These are phyloP conservation scores for Aureobasidium vineae DNA, from an alignment of 2,329 filamentous ascomycete species.

Conservation along the genomic window DNA sequence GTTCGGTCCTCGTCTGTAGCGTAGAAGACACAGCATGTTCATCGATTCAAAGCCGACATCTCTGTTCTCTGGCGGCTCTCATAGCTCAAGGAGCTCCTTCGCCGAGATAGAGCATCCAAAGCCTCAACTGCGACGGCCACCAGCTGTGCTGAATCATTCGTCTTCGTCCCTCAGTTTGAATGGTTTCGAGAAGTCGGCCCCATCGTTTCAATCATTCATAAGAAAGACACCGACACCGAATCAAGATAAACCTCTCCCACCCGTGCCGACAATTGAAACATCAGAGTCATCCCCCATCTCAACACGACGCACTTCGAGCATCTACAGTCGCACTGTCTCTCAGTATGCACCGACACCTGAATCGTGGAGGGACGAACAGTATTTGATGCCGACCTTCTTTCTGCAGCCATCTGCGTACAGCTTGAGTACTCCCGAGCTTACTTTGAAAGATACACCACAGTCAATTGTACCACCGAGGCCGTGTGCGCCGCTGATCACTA, in stretches of 20 bases:
- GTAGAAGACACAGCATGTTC: slow-evolving; percentile 30
- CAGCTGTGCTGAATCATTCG: slow-evolving; percentile 19
- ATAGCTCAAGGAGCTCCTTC: slow-evolving; percentile 7
- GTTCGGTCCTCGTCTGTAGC: neutral
- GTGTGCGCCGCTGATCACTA: slow-evolving; percentile 17
- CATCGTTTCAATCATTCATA: slow-evolving; percentile 38
- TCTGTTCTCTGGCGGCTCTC: neutral
- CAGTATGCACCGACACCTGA: slow-evolving; percentile 32
- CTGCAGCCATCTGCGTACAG: slow-evolving; percentile 32
- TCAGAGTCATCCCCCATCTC: neutral
- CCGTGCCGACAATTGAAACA: slow-evolving; percentile 29
- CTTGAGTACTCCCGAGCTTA: slow-evolving; percentile 25
- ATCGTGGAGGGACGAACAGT: slow-evolving; percentile 24
- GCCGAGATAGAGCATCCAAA: slow-evolving; percentile 23
- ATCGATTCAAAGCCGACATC: slow-evolving; percentile 32
- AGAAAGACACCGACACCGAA: slow-evolving; percentile 35
- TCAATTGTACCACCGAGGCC: slow-evolving; percentile 7
- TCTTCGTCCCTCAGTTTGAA: slow-evolving; percentile 24
- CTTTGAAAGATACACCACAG: neutral
- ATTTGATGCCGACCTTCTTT: slow-evolving; percentile 32
- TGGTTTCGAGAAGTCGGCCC: slow-evolving; percentile 34
- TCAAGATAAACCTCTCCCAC: slow-evolving; percentile 37
- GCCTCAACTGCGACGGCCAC: slow-evolving; percentile 23
- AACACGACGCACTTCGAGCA: slow-evolving; percentile 34
- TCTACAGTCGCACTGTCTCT: slow-evolving; percentile 38